Base-by-base conservation (phyloP, 371 early-diverging fungal genomes). In the Nosema muscidifuracis region DNA sequence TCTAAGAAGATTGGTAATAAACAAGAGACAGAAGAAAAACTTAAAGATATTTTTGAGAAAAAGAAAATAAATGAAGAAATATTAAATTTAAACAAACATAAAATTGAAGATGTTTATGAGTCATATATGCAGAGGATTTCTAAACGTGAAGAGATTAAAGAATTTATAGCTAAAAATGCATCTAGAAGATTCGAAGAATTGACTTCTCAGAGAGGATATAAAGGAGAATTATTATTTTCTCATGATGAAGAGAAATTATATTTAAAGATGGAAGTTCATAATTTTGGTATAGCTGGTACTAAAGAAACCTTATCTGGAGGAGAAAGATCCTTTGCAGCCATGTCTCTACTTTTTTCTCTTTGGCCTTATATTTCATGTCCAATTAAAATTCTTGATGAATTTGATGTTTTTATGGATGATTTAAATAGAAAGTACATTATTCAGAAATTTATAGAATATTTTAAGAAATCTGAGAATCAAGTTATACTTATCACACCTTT, bases 361-460 rank as follows among this genome's bases (percentile, higher is more conserved):
- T 99, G 99, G 99, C 91, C 93, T 58, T 87, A 89, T 20, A 91
- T 97, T 86, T 86, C 88, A 16, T 89, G 91, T 24, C 94, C 97
- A 1, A 87, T 99, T 56, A 86, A 94, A 34, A 89, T 92, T 63
- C 83, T 99, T 74, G 99, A 99, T 83, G 99, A 99, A 86, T 99
- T 93, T 86, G 99, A 98, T 83, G 97, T 99, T 16, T 99, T 95
- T 79, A 96, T 95, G 97, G 98, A 87, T 57, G 51, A 65, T 36
- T 53, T 77, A 20, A 84, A 82, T 61, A 77, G 84, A 55, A 81
- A 80, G 34, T 75, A 65, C 15, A 75, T 80, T 20, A 70, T 84
- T 18, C 43, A 77, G n/a, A 30, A 57, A 10, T 61, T 84, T 31
- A 36, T 79, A 34, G 78, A 81, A 4, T 71, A 75, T 60, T 63